Conservation (phyloP, 192 early-diverging fungal genomes). For the Linnemannia elongata region DNA sequence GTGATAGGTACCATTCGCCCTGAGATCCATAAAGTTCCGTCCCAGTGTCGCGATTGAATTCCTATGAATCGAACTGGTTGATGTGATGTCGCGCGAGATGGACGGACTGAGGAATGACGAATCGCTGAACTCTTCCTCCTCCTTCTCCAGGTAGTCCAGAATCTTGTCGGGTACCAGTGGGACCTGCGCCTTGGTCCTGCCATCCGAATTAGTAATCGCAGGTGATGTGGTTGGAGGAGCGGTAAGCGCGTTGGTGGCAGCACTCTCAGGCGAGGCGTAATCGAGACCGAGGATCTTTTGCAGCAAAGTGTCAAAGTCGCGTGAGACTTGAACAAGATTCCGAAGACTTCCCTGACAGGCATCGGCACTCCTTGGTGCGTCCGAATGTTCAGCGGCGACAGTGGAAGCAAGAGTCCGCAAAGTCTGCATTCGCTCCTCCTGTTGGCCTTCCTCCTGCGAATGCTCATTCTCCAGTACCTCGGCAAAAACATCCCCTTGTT, state of each 20-base stretch:
- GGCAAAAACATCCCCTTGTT: not conserved
- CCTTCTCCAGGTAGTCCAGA: constrained; percentile 7
- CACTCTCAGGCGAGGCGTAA: not conserved
- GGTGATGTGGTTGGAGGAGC: not conserved
- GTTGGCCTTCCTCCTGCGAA: not conserved
- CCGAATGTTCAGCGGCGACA: not conserved
- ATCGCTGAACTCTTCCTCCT: constrained; percentile 1
- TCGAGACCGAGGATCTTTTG: constrained; percentile 2
- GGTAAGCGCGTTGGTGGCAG: not conserved
- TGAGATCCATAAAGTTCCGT: not conserved
- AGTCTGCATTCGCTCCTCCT: not conserved
- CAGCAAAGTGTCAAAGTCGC: constrained; percentile 8
- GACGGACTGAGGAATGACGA: not conserved
- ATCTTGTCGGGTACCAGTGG: not conserved
- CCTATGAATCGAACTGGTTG: constrained; percentile 17
- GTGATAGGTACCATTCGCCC: constrained; percentile 6
- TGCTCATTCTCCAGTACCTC: constrained; percentile 7
- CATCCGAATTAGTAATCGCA: not conserved
- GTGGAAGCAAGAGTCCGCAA: not conserved
- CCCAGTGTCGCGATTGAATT: not conserved
- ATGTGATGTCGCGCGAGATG: constrained; percentile 9
- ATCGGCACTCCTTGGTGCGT: too few relatives aligned
- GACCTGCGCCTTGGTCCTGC: not conserved
- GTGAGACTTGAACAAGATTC: constrained; percentile 7
- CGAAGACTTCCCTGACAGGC: constrained; percentile 7